Percentiles rank a stretch among this genome's conserved stretches.
Conservation (phyloP, 495 filamentous ascomycete species). For the Lasiosphaeria hispida region DNA sequence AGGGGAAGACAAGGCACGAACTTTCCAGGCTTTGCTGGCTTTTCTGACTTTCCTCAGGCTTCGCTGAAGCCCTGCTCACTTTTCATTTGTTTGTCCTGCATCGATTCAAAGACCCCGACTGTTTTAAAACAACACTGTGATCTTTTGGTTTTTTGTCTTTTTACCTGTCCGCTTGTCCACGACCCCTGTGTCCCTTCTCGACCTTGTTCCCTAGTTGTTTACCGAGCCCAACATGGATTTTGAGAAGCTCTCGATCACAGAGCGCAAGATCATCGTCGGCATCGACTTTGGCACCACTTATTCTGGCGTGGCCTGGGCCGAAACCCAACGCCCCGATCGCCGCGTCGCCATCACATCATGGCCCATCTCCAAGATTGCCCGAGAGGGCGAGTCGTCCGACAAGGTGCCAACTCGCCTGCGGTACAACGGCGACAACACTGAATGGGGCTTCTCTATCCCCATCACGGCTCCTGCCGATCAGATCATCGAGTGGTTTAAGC, state of each 20-base stretch:
- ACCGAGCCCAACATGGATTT: slow-evolving; percentile 24
- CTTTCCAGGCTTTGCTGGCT: too few species aligned
- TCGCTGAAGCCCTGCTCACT: too few species aligned
- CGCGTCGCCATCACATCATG: slow-evolving; percentile 44
- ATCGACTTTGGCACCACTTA: slow-evolving; percentile 32
- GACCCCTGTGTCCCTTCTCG: not conserved
- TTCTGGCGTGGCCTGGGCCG: slow-evolving; percentile 31
- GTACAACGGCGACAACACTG: slow-evolving; percentile 32
- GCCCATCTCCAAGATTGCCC: slow-evolving; percentile 38
- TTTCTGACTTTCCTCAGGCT: too few species aligned
- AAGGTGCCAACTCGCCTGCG: slow-evolving; percentile 51
- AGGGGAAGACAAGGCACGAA: too few species aligned
- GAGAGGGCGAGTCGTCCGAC: slow-evolving; percentile 36
- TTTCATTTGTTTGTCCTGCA: too few species aligned
- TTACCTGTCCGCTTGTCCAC: not conserved
- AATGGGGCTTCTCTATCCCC: slow-evolving; percentile 54
- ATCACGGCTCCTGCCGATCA: slow-evolving; percentile 31
- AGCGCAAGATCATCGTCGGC: slow-evolving; percentile 34
- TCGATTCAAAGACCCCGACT: too few species aligned
- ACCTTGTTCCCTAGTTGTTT: not conserved
- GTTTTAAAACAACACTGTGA: too few species aligned
- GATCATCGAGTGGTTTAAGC: slow-evolving; percentile 55
- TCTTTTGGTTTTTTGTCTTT: too few species aligned
- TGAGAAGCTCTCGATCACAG: slow-evolving; percentile 23
- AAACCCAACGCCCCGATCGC: slow-evolving; percentile 29